Percentiles rank a stretch among this genome's conserved stretches.
phyloP scores from a whole-genome alignment of 2,329 filamentous ascomycete species.

The Penicillium sp. region DNA sequence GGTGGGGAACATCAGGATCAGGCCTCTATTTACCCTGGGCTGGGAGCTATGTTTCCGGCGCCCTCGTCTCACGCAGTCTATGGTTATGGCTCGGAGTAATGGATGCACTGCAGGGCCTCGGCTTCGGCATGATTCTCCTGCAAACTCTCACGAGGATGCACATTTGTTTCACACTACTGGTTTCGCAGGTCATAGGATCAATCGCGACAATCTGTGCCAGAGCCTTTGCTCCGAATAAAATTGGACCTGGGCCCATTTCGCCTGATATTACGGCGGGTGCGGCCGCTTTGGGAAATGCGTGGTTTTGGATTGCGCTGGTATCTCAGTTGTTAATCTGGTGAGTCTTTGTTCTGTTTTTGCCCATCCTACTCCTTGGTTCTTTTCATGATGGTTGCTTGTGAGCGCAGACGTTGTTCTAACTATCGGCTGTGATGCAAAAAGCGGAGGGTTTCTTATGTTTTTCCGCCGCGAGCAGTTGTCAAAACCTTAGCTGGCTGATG shows the following conservation, averaged over 20 bases:
- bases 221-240: conserved; percentile 54
- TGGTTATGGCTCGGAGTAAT: conserved; percentile 65
- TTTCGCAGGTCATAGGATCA: conserved; percentile 57
- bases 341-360: conserved; percentile 25
- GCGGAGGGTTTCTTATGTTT: conserved; percentile 38
- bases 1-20: conserved; percentile 58
- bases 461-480: conserved; percentile 43
- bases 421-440: conserved; percentile 6
- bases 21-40: conserved; percentile 60
- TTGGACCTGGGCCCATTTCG: conserved; percentile 57
- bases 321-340: conserved; percentile 55
- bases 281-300: conserved; percentile 43
- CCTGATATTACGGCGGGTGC: conserved; percentile 53
- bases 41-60: conserved; percentile 48
- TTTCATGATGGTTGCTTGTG: background rate
- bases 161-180: conserved; percentile 56
- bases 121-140: conserved; percentile 62
- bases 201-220: conserved; percentile 57
- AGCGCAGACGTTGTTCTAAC: too few relatives aligned
- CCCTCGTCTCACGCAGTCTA: conserved; percentile 51
- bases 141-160: conserved; percentile 61
- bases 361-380: conserved; percentile 19
- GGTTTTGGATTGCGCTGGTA: conserved; percentile 57
- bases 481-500: conserved; percentile 30
- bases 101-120: conserved; percentile 59